Conservation (phyloP, 768 basidiomycete genomes). For the Leccinum boreale region DNA sequence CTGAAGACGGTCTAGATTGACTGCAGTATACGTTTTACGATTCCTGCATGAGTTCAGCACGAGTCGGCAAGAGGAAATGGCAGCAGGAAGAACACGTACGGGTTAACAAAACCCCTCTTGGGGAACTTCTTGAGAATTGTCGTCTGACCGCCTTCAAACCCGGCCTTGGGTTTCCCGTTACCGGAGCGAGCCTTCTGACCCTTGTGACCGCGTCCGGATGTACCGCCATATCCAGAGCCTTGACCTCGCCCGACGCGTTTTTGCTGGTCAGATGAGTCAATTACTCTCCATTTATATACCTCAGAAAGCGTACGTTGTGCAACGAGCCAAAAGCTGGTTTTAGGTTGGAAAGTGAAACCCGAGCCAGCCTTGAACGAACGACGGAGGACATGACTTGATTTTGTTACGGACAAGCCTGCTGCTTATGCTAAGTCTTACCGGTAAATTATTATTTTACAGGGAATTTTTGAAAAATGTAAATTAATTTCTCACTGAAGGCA, state of each 20-base stretch:
- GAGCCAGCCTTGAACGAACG: conserved; percentile 31
- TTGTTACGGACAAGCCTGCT: background rate
- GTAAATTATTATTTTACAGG: background rate
- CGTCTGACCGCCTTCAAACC: conserved; percentile 97
- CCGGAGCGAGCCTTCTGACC: conserved; percentile 94
- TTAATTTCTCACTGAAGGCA: no score
- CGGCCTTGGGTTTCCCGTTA: conserved; percentile 71
- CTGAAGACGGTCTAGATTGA: conserved; percentile 87
- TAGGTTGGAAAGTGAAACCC: conserved; percentile 68
- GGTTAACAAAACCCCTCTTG: conserved; percentile 91
- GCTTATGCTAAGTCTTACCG: background rate
- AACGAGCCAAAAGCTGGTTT: conserved; percentile 67
- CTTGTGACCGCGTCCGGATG: conserved; percentile 91
- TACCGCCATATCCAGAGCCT: conserved; percentile 87
- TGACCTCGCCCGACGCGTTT: conserved; percentile 95
- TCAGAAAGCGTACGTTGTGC: conserved; percentile 51
- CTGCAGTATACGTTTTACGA: conserved; percentile 70
- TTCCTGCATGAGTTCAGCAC: conserved; percentile 47
- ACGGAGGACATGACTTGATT: conserved; percentile 33
- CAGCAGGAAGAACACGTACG: conserved; percentile 48
- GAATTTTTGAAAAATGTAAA: no score
- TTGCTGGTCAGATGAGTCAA: conserved; percentile 50
- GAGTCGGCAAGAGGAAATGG: background rate
- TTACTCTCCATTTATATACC: background rate
- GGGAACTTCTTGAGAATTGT: conserved; percentile 88